phyloP scores from a whole-genome alignment of 805 yeast species.

The Candida coquimbonensis region DNA sequence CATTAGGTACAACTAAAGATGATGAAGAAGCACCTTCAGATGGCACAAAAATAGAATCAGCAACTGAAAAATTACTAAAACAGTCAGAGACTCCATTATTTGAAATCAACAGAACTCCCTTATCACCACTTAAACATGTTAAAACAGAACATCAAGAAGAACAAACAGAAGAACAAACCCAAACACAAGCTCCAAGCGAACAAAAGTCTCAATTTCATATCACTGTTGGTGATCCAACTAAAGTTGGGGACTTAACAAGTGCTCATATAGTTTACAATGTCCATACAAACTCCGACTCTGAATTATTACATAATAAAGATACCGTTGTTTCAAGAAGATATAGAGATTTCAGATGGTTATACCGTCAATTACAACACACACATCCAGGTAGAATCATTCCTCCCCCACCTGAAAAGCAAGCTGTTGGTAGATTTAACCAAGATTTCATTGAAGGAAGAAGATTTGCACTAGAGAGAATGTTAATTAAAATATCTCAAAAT shows the following conservation, averaged over 20 bases:
- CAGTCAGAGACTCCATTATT: conserved; percentile 52
- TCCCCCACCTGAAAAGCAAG: conserved; percentile 94
- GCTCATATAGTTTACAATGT: conserved; percentile 87
- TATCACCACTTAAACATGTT: conserved; percentile 15
- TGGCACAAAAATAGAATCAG: conserved; percentile 20
- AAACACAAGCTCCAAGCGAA: neutral
- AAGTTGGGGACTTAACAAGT: conserved; percentile 83
- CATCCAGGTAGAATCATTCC: conserved; percentile 91
- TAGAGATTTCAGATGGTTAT: conserved; percentile 90
- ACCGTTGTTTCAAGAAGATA: conserved; percentile 74
- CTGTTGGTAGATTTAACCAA: conserved; percentile 85
- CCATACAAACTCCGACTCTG: conserved; percentile 42
- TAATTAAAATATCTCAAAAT: conserved; percentile 57
- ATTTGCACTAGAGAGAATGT: conserved; percentile 79
- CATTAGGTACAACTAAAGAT: conserved; percentile 26
- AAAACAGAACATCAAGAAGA: conserved; percentile 5
- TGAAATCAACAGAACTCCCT: conserved; percentile 29
- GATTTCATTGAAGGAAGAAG: conserved; percentile 85
- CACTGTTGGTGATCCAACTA: conserved; percentile 82
- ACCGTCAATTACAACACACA: conserved; percentile 75
- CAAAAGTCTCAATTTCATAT: conserved; percentile 41
- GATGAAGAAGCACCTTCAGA: conserved; percentile 16
- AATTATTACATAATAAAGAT: conserved; percentile 30
- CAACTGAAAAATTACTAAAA: conserved; percentile 31
- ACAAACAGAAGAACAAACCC: conserved; percentile 3